Base-by-base conservation (phyloP, 129 eudicot genomes). In the Arctium lappa region DNA sequence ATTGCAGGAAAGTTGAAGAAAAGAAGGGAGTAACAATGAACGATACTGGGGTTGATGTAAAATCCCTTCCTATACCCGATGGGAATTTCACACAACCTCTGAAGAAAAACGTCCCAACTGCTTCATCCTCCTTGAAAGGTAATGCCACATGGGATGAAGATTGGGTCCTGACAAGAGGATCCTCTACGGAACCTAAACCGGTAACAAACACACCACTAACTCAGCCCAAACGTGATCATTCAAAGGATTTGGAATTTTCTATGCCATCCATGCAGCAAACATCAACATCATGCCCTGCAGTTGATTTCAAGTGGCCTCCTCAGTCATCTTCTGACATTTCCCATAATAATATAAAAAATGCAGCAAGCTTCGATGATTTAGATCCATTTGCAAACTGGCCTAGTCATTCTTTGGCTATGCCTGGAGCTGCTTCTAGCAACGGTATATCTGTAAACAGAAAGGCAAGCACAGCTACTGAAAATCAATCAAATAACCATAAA, bases 371-470 rank as follows among this genome's bases (percentile, higher is more conserved):
- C 30, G 94, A 93, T 74, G 99, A 95, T 79, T 46, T 91, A 75
- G 99, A 95, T 85, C 99, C 99, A 39, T 95, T 95, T 86, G 97
- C 99, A 50, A 79, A 95, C 82, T 95, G 99, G 99, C 97, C 93
- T 32, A 90, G 90, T 4, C 87, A 91, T 62, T 86, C 94, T 56
- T 78, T 86, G 83, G 91, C 75, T 44, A 42, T 76, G 70, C 56
- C 53, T 84, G 80, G 53, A 69, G 65, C 94, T 70, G 73, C 88
- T 71, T 82, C 85, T 37, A 81, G 63, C 86, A 85, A 88, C 56
- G 92, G 89, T 48, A 68, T 81, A 4, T 69, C 29, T 60, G 68
- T 60, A 73, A 30, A 65, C 82, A 53, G 87, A 60, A 60, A 60
- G 68, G 30, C 30, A 46, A 46, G 56, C 56, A 37, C 83, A 40